Percentiles rank a stretch among this genome's conserved stretches.
These are phyloP conservation scores for Taiozyma sp. DNA, from an alignment of 1,139 yeast species.

Conservation along the genomic window DNA sequence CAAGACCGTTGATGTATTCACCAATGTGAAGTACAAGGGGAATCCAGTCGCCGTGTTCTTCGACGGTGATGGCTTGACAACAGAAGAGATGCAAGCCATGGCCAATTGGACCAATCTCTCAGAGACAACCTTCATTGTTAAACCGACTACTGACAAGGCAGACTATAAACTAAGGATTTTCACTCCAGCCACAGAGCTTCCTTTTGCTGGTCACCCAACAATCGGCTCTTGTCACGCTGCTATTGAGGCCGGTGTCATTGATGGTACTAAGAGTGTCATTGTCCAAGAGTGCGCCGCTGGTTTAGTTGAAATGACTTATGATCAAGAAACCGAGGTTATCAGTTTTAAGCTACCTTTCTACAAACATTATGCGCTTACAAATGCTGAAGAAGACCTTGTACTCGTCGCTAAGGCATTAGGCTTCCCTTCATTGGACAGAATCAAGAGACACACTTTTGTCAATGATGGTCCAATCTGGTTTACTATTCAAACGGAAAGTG, in stretches of 20 bases:
- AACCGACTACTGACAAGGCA: constrained; percentile 31
- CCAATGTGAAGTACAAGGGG: constrained; percentile 36
- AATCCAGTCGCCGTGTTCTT: constrained; percentile 52
- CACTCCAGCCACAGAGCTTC: constrained; percentile 39
- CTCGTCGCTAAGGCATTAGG: not conserved
- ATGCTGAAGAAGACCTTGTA: not conserved
- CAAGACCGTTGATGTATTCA: constrained; percentile 50
- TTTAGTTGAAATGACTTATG: constrained; percentile 30
- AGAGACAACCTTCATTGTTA: constrained; percentile 46
- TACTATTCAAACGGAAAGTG: constrained; percentile 28
- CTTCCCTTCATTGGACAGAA: not conserved
- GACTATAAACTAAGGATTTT: constrained; percentile 46
- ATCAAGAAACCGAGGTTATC: constrained; percentile 7
- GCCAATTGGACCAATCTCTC: constrained; percentile 26
- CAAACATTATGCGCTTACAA: constrained; percentile 6
- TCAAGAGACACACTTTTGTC: constrained; percentile 11
- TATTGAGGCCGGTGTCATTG: constrained; percentile 16
- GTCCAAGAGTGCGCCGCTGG: constrained; percentile 43
- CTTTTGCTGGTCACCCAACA: constrained; percentile 58
- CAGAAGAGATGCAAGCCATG: constrained; percentile 37
- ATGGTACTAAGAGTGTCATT: constrained; percentile 25
- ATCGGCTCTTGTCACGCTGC: constrained; percentile 44
- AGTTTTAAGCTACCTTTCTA: constrained; percentile 27
- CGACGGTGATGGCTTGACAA: constrained; percentile 28
- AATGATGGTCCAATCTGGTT: constrained; percentile 42